Evolutionary conservation across 2,329 filamentous ascomycete genomes (phyloP), one percentile per base, ranked within the genome.

Genomic region (Parafenestella ontariensis): DNA sequence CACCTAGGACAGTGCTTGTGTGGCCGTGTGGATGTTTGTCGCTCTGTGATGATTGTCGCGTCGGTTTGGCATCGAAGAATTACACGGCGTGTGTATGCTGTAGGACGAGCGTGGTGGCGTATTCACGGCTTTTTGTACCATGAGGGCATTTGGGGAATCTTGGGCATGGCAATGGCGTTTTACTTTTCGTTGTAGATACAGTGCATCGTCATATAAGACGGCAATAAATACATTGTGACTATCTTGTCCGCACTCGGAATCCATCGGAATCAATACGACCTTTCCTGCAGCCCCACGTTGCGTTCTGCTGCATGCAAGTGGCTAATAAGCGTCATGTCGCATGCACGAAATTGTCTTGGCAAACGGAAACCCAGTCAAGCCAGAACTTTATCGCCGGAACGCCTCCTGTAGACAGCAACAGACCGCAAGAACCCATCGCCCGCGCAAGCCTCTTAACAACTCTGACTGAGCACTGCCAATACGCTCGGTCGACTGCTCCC

Each of bases 1-100:
- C 85, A n/a, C 87, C 92, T 3, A 84, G 95, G 17, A 96, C 91
- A 7, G 90, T 98, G 56, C 90, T 99, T 49, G 89, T 96, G 1
- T 98, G 95, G 95, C 95, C 95, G 0, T 99, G 95, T 73, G 90
- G 95, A 2, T 99, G 95, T 72, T 82, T 99, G 53, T 94, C 91
- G 64, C 83, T 98, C 11, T 98, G 95, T 72, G 95, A 99, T 74
- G 95, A 98, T 64, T 98, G 95, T 72, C 84, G 95, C 28, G 90
- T 98, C 31, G 94, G 91, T 39, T 82, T 98, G 58, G 95, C 95
- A 3, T 93, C 96, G 87, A 96, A 97, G 74, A 98, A 98, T 74
- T 98, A 96, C 73, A 91, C 93, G 61, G 96, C 91, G 71, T 99
- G 95, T 72, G 93, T 98, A 34, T 98, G 94, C 69, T 98, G 95